A percentile compares a stretch with the other conserved stretches of the same genome.
Conservation (phyloP, 257 asterid species). For the Primulina tabacum region DNA sequence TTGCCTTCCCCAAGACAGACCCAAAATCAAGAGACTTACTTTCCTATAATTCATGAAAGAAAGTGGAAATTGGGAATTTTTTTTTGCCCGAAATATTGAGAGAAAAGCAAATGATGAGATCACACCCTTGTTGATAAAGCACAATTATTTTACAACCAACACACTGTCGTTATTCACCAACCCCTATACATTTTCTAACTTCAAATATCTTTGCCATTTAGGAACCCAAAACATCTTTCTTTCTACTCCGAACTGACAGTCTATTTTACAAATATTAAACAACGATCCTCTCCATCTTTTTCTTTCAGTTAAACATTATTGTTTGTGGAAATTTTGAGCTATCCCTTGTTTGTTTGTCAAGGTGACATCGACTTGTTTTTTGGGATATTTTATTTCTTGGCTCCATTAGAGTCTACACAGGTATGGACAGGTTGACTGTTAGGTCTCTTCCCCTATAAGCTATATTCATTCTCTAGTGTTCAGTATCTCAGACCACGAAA, state of each 20-base stretch:
- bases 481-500: neutral
- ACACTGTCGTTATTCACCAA: constrained; percentile 33
- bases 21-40: neutral
- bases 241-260: constrained; percentile 33
- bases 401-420: constrained; percentile 37
- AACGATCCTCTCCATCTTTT: constrained; percentile 13
- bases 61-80: neutral
- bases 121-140: neutral
- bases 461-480: constrained; percentile 24
- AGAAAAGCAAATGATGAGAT: neutral
- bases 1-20: neutral
- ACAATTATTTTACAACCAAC: constrained; percentile 20
- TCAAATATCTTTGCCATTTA: constrained; percentile 39
- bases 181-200: constrained; percentile 23
- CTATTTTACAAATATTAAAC: constrained; percentile 2
- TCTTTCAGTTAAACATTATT: constrained; percentile 16
- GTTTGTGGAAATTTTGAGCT: constrained; percentile 24
- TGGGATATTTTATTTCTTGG: constrained; percentile 41
- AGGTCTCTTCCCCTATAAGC: neutral
- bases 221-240: constrained; percentile 34
- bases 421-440: constrained; percentile 25
- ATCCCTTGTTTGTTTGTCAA: constrained; percentile 24
- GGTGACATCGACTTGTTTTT: constrained; percentile 30
- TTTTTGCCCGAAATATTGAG: neutral
- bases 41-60: neutral